phyloP scores from a whole-genome alignment of 441 rosid genomes.

The Pelargonium hybrid region DNA sequence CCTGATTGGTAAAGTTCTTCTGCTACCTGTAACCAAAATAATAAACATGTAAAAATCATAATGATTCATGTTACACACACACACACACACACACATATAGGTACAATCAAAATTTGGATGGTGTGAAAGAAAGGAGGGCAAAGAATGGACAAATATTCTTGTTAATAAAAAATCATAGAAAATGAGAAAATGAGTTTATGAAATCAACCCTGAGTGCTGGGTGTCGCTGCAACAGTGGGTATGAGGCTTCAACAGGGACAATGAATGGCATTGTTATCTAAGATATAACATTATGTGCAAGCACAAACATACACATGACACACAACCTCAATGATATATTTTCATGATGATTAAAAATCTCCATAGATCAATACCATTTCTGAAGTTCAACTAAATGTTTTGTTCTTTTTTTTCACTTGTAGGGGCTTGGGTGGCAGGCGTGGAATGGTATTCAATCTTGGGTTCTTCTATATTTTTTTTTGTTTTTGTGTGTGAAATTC shows the following conservation, averaged over 20 bases:
- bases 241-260: conserved; percentile 4
- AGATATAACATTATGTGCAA: conserved; percentile 1
- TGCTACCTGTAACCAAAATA: conserved; percentile 55
- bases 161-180: not conserved
- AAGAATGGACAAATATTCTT: not conserved
- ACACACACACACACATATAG: not conserved
- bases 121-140: not conserved
- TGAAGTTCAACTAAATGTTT: not conserved
- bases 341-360: not conserved
- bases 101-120: not conserved
- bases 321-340: not conserved
- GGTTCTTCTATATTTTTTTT: not conserved
- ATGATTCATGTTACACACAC: not conserved
- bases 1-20: conserved; percentile 95
- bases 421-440: not conserved
- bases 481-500: not conserved
- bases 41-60: conserved; percentile 7
- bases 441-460: not conserved
- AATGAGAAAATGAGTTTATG: not conserved
- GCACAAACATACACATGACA: not conserved
- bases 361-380: not conserved
- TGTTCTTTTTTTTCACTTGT: not conserved
- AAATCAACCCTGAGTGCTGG: not conserved
- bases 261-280: not conserved
- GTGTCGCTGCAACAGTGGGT: not conserved